Percentiles rank a stretch among this genome's conserved stretches.
Conservation (phyloP, 306 rosid genomes). For the Argentina anserina region DNA sequence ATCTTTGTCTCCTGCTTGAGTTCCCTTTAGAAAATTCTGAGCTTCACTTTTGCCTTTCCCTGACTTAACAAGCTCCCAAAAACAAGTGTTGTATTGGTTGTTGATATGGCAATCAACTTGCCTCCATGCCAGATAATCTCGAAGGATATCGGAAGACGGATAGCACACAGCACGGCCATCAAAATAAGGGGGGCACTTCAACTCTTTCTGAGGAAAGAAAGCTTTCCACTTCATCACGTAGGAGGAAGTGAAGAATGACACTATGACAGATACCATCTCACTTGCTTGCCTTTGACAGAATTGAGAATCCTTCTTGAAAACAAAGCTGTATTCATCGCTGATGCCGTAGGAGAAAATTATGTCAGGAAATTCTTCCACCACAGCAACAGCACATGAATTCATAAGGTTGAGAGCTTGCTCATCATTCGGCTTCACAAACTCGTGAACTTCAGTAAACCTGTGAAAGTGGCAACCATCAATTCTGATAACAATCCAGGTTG, state of each 20-base stretch:
- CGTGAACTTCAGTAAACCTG: slow-evolving; percentile 64
- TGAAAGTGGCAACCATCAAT: slow-evolving; percentile 91
- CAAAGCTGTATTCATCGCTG: slow-evolving; percentile 80
- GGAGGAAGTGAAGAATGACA: slow-evolving; percentile 67
- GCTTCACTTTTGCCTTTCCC: slow-evolving; percentile 78
- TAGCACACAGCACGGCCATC: slow-evolving; percentile 87
- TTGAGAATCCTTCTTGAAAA: slow-evolving; percentile 54
- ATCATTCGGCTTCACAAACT: slow-evolving; percentile 88
- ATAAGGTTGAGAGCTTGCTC: slow-evolving; percentile 74
- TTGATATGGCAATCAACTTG: slow-evolving; percentile 95
- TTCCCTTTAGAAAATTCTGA: slow-evolving; percentile 62
- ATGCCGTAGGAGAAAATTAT: slow-evolving; percentile 72
- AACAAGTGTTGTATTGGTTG: slow-evolving; percentile 85
- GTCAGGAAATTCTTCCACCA: slow-evolving; percentile 60
- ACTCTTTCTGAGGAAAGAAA: slow-evolving; percentile 48
- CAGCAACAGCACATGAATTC: slow-evolving; percentile 74
- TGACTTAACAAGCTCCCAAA: slow-evolving; percentile 76
- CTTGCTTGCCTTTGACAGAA: slow-evolving; percentile 52
- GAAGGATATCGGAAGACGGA: slow-evolving; percentile 62
- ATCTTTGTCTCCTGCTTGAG: slow-evolving; percentile 59
- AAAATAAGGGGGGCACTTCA: slow-evolving; percentile 64
- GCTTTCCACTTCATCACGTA: slow-evolving; percentile 61
- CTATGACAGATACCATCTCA: slow-evolving; percentile 50
- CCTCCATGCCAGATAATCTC: slow-evolving; percentile 83
- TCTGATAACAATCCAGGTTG: slow-evolving; percentile 69